Percentiles rank a stretch among this genome's conserved stretches.
These are phyloP conservation scores for Phytophthora colocasiae DNA, from an alignment of 352 stramenopile species.

Conservation along the genomic window DNA sequence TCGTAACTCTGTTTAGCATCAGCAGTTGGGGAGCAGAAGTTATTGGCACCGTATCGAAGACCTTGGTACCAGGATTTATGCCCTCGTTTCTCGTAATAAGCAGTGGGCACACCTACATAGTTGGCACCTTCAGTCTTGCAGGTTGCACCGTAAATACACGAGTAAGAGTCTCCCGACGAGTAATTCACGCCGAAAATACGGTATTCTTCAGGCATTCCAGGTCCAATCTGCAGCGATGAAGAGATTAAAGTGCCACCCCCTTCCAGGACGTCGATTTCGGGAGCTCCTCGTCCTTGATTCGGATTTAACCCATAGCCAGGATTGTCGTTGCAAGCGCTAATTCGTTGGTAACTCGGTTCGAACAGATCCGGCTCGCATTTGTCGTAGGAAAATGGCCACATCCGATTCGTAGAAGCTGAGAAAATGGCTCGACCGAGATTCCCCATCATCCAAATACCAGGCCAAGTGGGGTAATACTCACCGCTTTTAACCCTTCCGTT, in stretches of 20 bases:
- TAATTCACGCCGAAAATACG: constrained; percentile 50
- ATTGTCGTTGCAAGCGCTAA: constrained; percentile 84
- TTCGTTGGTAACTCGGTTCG: constrained; percentile 49
- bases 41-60: constrained; percentile 59
- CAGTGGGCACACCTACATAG: constrained; percentile 34
- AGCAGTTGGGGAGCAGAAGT: constrained; percentile 35
- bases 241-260: constrained; percentile 78
- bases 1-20: constrained; percentile 24
- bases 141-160: constrained; percentile 46
- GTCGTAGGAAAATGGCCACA: constrained; percentile 95
- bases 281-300: constrained; percentile 83
- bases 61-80: constrained; percentile 72
- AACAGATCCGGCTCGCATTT: constrained; percentile 74
- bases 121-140: constrained; percentile 63
- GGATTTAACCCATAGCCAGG: constrained; percentile 92
- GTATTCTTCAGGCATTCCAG: constrained; percentile 68
- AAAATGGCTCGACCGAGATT: constrained; percentile 94
- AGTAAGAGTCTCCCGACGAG: constrained; percentile 27
- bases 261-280: constrained; percentile 97
- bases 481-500: constrained; percentile 50
- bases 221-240: constrained; percentile 89
- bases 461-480: constrained; percentile 83
- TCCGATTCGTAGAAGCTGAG: constrained; percentile 87
- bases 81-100: constrained; percentile 45
- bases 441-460: constrained; percentile 94